Evolutionary conservation across 31 red algal species (phyloP), one percentile per base, ranked within the genome.

Genomic region (Asparagopsis taxiformis): DNA sequence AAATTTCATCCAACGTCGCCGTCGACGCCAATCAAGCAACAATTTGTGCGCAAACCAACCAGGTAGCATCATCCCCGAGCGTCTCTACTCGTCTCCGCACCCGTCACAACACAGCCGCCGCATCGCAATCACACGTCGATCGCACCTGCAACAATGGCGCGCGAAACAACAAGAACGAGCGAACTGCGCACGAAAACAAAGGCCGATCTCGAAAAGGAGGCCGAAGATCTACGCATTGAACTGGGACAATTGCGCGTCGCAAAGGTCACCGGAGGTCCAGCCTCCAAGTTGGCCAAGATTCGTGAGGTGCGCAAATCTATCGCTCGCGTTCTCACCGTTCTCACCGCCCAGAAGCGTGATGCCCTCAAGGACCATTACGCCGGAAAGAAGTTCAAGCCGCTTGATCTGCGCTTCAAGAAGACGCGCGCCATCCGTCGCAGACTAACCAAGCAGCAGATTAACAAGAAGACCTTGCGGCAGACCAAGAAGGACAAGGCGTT

Each of bases 371-470:
- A 89, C 21, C 70, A 83, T 16, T 98, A 94, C 53, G 43, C 38
- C 20, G 80, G 80, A 28, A 98, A 98, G 80, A 94, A 94, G 80
- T 98, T 65, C 65, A 94, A 91, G 85, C 91, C 95, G 48, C 71
- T 94, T 13, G 95, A 98, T 72, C 63, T 98, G 31, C 95, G 95
- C 33, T 82, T 90, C 17, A 98, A 98, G 85, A 93, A 94, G 68
- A 98, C 95, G 23, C 85, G 95, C 41, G 95, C 95, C 37, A 98
- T 98, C 19, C 95, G 95, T 65, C 77, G 90, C 58, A 67, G 76
- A 37, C 65, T 98, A 8, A 94, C 95, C 37, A 91, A 91, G 79
- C 60, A 90, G 62, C 85, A 98, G 72, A 43, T 77, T n/a, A 78
- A 38, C 10, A 79, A 80, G 62, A 94, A 91, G 64, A 94, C 91